Evolutionary conservation across 495 filamentous ascomycete species (phyloP), one percentile per base, ranked within the genome.

Genomic region (Trichoderma reesei): DNA sequence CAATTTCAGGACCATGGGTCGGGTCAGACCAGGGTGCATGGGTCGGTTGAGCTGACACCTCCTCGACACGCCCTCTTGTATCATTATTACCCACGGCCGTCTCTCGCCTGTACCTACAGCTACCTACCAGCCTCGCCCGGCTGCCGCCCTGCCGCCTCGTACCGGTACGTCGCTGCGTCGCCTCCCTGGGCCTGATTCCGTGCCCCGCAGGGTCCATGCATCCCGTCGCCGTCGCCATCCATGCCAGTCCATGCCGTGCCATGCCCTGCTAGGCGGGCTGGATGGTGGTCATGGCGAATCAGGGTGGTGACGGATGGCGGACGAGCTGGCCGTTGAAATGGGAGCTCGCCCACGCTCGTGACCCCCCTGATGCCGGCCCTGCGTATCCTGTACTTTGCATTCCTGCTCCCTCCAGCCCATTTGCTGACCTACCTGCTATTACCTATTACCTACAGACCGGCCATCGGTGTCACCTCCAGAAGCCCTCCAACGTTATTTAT

Each of bases 121-220:
- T 39, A 39, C 38, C 38, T 39, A 6, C 6, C 38, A 6, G 38
- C 38, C 38, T 6, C 38, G 38, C n/a, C 41, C 14, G 20, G 44
- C 44, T 18, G 16, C 18, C 16, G 44, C 44, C 44, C 44, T 48
- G 44, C 44, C 44, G 18, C 44, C 44, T 18, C 16, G 44, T 48
- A 48, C 44, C 44, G 44, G 44, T 48, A 48, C 44, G 44, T 48
- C 16, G 26, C 44, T 18, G 16, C 18, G 14, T 48, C 44, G 16
- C n/a, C 3, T 16, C 44, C 44, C n/a, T 18, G 18, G 44, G 6
- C 14, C 26, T 26, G 7, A 56, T 33, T 34, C 34, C 34, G 26
- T 56, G 51, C 51, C 51, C 51, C 51, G 51, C 51, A 56, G 51
- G 51, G 51, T 56, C 51, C 51, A 56, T 56, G 26, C 51, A 56